phyloP scores from a whole-genome alignment of 352 stramenopile genomes.

The Aphanomyces astaci region DNA sequence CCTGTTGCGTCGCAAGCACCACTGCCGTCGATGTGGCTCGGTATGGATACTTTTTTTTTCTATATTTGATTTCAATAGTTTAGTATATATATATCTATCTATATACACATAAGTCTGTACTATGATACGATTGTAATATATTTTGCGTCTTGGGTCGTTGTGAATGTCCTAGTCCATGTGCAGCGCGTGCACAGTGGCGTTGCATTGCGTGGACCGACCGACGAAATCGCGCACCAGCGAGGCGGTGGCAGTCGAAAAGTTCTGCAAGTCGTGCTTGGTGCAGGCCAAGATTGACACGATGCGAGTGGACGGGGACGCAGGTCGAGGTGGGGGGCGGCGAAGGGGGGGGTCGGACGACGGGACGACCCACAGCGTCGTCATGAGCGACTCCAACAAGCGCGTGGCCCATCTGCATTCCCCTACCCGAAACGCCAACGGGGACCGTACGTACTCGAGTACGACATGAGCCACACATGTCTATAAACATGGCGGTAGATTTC shows the following conservation, averaged over 20 bases:
- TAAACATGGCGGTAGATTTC: neutral
- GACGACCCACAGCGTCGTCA: neutral
- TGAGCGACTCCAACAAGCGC: neutral
- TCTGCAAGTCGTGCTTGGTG: constrained; percentile 22
- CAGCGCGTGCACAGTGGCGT: neutral
- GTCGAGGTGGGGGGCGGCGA: neutral
- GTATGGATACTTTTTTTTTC: constrained; percentile 28
- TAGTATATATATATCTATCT: too few relatives aligned
- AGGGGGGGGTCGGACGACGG: neutral
- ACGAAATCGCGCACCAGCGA: constrained; percentile 3
- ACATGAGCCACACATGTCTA: neutral
- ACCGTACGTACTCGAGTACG: constrained; percentile 1
- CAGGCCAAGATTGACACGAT: constrained; percentile 1
- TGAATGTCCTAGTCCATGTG: constrained; percentile 3
- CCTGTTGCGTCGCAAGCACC: constrained; percentile 55
- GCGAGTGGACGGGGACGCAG: neutral
- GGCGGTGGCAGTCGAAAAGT: constrained; percentile 11
- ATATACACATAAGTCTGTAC: too few relatives aligned
- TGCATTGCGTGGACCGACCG: constrained; percentile 20
- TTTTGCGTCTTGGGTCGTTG: too few relatives aligned
- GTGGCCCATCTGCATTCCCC: constrained; percentile 11
- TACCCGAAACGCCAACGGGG: neutral
- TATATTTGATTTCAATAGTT: too few relatives aligned
- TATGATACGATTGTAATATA: too few relatives aligned
- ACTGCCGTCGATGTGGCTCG: constrained; percentile 68